Percentiles rank a stretch among this genome's conserved stretches.
These are phyloP conservation scores for Clavispora santaluciae DNA, from an alignment of 805 yeast genomes.

Conservation along the genomic window DNA sequence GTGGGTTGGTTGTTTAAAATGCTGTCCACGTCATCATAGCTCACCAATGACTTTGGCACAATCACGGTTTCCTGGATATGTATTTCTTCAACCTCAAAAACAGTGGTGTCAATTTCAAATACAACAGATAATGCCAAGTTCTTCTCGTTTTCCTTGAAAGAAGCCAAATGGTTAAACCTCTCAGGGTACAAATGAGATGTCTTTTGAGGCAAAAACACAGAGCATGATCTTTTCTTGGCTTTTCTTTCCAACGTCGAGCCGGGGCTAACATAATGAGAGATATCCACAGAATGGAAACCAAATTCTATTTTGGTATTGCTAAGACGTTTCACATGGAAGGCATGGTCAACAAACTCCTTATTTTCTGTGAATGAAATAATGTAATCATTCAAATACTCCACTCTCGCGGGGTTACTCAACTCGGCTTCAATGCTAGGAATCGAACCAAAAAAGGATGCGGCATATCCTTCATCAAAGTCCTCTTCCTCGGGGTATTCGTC, in stretches of 20 bases:
- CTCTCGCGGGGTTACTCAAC: constrained; percentile 37
- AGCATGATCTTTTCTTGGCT: constrained; percentile 82
- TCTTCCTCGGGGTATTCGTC: constrained; percentile 64
- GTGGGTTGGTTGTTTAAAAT: constrained; percentile 34
- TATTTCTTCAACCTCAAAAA: constrained; percentile 67
- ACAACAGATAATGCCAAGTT: constrained; percentile 72
- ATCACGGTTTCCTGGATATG: constrained; percentile 72
- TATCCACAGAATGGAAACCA: constrained; percentile 84
- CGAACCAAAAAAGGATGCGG: constrained; percentile 24
- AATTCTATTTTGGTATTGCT: constrained; percentile 63
- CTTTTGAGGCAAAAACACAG: constrained; percentile 82
- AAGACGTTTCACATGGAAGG: constrained; percentile 69
- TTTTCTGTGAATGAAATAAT: constrained; percentile 60
- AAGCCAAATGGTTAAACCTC: constrained; percentile 52
- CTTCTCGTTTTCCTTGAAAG: constrained; percentile 56
- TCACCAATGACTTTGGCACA: constrained; percentile 55
- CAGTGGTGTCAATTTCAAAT: constrained; percentile 70
- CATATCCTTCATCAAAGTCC: constrained; percentile 16
- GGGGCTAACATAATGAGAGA: constrained; percentile 62
- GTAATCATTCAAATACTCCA: constrained; percentile 54
- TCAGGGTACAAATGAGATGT: constrained; percentile 64
- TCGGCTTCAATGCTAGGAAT: constrained; percentile 39
- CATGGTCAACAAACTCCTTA: constrained; percentile 64
- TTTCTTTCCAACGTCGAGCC: constrained; percentile 81
- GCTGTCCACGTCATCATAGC: constrained; percentile 51